phyloP scores from a whole-genome alignment of 2,329 filamentous ascomycete genomes.

The Leptographium procerum region DNA sequence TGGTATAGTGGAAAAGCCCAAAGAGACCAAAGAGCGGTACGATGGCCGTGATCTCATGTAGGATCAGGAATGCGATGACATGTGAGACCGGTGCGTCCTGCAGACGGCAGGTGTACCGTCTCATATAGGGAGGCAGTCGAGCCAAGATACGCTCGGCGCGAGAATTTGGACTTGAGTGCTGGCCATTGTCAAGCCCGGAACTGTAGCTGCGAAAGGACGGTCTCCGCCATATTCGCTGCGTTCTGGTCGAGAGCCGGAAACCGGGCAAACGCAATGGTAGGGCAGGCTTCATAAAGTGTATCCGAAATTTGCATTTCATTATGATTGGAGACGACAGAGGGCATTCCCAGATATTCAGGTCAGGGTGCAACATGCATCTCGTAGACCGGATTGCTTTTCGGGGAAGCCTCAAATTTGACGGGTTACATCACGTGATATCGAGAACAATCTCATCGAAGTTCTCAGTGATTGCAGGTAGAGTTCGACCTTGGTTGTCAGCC shows the following conservation, averaged over 20 bases:
- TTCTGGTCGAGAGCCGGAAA: background rate
- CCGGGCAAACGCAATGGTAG: background rate
- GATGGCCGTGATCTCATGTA: conserved; percentile 87
- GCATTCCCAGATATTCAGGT: too few relatives aligned
- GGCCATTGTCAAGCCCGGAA: background rate
- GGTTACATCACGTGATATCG: too few relatives aligned
- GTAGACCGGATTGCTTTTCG: background rate
- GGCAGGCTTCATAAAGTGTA: background rate
- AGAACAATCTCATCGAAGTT: too few relatives aligned
- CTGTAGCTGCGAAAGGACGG: background rate
- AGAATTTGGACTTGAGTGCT: conserved; percentile 5
- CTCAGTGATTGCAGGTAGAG: too few relatives aligned
- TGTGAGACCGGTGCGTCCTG: conserved; percentile 70
- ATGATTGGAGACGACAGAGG: background rate
- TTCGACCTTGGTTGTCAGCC: too few relatives aligned
- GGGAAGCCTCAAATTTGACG: background rate
- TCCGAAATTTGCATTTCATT: background rate
- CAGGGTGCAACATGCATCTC: too few relatives aligned
- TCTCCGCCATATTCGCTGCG: background rate
- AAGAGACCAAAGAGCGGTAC: conserved; percentile 67
- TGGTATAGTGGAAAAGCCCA: conserved; percentile 66
- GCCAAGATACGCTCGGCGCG: conserved; percentile 35
- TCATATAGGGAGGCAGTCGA: conserved; percentile 55
- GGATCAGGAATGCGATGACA: conserved; percentile 71
- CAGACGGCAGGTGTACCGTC: conserved; percentile 57